Conservation (phyloP, 2,329 filamentous ascomycete species). For the Achaetomium macrosporum region DNA sequence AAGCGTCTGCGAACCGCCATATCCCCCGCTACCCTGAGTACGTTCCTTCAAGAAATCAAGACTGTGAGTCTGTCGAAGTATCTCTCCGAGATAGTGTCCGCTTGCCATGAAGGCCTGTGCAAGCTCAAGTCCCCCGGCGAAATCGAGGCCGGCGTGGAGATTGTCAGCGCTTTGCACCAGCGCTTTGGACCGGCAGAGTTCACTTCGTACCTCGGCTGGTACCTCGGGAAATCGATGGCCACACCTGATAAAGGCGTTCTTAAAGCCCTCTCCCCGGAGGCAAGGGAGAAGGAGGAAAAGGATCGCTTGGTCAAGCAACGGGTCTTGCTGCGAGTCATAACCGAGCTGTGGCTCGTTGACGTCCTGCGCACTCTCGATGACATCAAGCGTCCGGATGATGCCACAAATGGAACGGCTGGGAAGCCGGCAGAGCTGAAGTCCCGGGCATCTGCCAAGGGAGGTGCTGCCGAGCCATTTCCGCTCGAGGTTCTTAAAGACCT, state of each 20-base stretch:
- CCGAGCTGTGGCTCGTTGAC: slow-evolving; percentile 91
- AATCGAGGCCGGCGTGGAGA: slow-evolving; percentile 84
- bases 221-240: slow-evolving; percentile 82
- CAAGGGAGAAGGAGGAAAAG: slow-evolving; percentile 92
- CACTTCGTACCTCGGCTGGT: slow-evolving; percentile 86
- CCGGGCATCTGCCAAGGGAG: slow-evolving; percentile 54
- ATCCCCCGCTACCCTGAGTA: slow-evolving; percentile 68
- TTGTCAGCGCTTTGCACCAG: slow-evolving; percentile 91
- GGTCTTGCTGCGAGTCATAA: slow-evolving; percentile 80
- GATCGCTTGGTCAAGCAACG: slow-evolving; percentile 83
- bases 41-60: slow-evolving; percentile 85
- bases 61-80: slow-evolving; percentile 92
- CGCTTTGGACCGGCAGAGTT: slow-evolving; percentile 88
- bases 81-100: slow-evolving; percentile 92
- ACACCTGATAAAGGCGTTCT: slow-evolving; percentile 80
- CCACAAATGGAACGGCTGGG: slow-evolving; percentile 53
- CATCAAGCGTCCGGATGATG: slow-evolving; percentile 55
- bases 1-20: slow-evolving; percentile 90
- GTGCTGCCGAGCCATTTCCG: slow-evolving; percentile 83
- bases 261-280: slow-evolving; percentile 72
- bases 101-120: slow-evolving; percentile 89
- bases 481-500: slow-evolving; percentile 97
- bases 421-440: slow-evolving; percentile 59
- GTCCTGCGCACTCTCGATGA: slow-evolving; percentile 75
- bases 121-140: slow-evolving; percentile 89